Evolutionary conservation across 75 land plant species (phyloP), one percentile per base, ranked within the genome.

Genomic region (Isoetes taiwanensis): DNA sequence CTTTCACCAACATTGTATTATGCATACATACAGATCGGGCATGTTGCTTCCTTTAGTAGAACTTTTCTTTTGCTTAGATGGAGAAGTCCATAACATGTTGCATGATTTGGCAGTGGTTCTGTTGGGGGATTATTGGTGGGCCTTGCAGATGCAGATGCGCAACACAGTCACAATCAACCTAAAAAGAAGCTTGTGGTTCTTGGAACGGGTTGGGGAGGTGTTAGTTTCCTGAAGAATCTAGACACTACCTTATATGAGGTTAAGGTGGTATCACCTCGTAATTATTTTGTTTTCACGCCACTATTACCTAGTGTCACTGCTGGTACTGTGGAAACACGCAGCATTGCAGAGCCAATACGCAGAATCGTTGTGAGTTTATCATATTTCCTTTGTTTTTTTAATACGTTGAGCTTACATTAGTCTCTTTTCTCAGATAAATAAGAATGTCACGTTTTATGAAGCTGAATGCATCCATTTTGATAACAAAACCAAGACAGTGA

Each of bases 121-220:
- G n/a, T n/a, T n/a, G n/a, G n/a, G n/a, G n/a, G n/a, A n/a, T n/a
- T n/a, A n/a, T n/a, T n/a, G n/a, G n/a, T n/a, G n/a, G n/a, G n/a
- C n/a, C n/a, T n/a, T n/a, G n/a, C n/a, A n/a, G n/a, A n/a, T n/a
- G n/a, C n/a, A n/a, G n/a, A n/a, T n/a, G n/a, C n/a, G n/a, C n/a
- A n/a, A n/a, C n/a, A n/a, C n/a, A n/a, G n/a, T n/a, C n/a, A n/a
- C n/a, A n/a, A n/a, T n/a, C n/a, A n/a, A n/a, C n/a, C n/a, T n/a
- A 93, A 80, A 64, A 88, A 81, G 59, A 88, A 59, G 63, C 73
- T 93, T 32, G 78, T 93, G 29, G 78, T 93, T 9, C 79, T 93
- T 52, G 98, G 98, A 27, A 86, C 96, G 31, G 98, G 98, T 40
- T 93, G 98, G 98, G 98, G 83, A n/a, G 96, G 81, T 40, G 79